Conservation (phyloP, 2,329 filamentous ascomycete species). For the Diaporthe amygdali region DNA sequence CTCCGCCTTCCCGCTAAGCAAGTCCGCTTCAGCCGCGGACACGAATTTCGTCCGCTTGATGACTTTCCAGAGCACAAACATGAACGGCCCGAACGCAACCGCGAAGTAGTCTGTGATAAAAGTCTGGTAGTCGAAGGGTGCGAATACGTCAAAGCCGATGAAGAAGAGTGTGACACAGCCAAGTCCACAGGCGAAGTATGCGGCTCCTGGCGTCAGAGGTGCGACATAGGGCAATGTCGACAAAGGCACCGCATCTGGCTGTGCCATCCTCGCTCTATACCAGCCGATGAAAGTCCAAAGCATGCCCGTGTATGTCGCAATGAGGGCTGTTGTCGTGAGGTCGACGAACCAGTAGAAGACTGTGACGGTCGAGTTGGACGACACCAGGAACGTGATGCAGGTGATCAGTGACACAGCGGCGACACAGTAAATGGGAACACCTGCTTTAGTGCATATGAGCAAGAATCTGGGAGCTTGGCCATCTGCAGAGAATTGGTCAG, state of each 20-base stretch:
- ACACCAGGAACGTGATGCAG: slow-evolving; percentile 39
- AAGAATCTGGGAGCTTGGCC: slow-evolving; percentile 48
- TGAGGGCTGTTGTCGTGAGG: slow-evolving; percentile 39
- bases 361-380: slow-evolving; percentile 36
- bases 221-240: slow-evolving; percentile 54
- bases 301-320: slow-evolving; percentile 49
- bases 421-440: slow-evolving; percentile 44
- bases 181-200: not conserved
- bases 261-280: slow-evolving; percentile 56
- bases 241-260: slow-evolving; percentile 47
- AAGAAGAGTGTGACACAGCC: slow-evolving; percentile 49
- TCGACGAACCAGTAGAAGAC: slow-evolving; percentile 40
- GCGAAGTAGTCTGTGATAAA: slow-evolving; percentile 51
- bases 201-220: slow-evolving; percentile 46
- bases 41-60: slow-evolving; percentile 57
- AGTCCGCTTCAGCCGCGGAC: slow-evolving; percentile 56
- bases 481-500: slow-evolving; percentile 33
- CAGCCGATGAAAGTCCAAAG: slow-evolving; percentile 47
- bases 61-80: slow-evolving; percentile 66
- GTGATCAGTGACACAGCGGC: slow-evolving; percentile 32
- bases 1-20: slow-evolving; percentile 60
- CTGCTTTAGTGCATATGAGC: slow-evolving; percentile 41
- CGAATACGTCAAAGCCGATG: slow-evolving; percentile 58
- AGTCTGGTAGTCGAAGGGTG: slow-evolving; percentile 45
- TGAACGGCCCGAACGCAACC: slow-evolving; percentile 43